Evolutionary conservation across 192 early-diverging fungal species (phyloP), one percentile per base, ranked within the genome.

Genomic region (Kappamyces sp.): DNA sequence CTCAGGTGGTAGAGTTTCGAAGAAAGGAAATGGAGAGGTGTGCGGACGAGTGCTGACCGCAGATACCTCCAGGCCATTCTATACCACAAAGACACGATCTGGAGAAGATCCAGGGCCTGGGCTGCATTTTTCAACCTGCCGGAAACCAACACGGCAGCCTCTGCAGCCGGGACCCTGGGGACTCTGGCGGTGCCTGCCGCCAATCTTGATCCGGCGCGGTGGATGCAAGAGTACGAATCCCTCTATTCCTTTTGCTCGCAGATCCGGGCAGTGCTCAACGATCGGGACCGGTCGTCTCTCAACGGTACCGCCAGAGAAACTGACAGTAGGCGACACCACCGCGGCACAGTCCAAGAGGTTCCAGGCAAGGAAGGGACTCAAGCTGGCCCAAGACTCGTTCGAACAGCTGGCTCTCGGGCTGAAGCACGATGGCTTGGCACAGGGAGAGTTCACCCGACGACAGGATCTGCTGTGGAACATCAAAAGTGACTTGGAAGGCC

Each of bases 401-500:
- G 14, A 33, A 1, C 33, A 58, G 2, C 42, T 58, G 31, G 55
- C 45, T 46, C 14, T 45, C 3, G 47, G 41, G 45, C 35, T 58
- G 29, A 45, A 34, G 8, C 29, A 45, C 5, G 47, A n/a, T 35
- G 30, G 14, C n/a, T 11, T 58, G n/a, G 30, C 55, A 29, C 14
- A 8, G 8, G 12, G 14, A 30, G 55, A 58, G 47, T 32, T 42
- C 9, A 58, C 11, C 7, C 39, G 55, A 30, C 45, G 55, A 58
- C 7, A 30, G 12, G 55, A 58, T 58, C n/a, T 58, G 8, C 47
- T 58, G 31, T 14, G 14, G 8, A 58, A 38, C 31, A n/a, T 58
- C 2, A 42, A 58, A 22, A n/a, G 29, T 45, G 45, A 39, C 2
- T 34, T 43, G 38, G 45, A 58, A 9, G 43, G 47, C 45, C 41